These are phyloP conservation scores for Phytophthora syringae DNA, from an alignment of 352 stramenopile species.

Conservation along the genomic window DNA sequence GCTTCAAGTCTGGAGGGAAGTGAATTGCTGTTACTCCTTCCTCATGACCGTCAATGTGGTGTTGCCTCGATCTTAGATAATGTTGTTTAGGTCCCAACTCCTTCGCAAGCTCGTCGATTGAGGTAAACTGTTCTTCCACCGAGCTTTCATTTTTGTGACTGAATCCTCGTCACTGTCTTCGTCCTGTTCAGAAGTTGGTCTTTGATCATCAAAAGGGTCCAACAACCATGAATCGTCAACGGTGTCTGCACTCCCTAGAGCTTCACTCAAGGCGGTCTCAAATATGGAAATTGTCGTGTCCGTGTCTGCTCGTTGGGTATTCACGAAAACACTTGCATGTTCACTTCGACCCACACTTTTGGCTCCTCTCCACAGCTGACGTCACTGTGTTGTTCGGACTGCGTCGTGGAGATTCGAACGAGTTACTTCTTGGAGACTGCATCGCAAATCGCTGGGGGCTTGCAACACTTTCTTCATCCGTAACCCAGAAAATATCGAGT, in stretches of 20 bases:
- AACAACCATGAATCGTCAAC: conserved; percentile 36
- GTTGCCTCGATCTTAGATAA: conserved; percentile 23
- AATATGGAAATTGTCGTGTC: conserved; percentile 40
- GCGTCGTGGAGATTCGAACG: conserved; percentile 21
- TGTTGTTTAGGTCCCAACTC: conserved; percentile 6
- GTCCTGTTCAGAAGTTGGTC: conserved; percentile 3
- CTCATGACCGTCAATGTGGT: not conserved
- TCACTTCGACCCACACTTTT: conserved; percentile 26
- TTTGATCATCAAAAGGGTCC: conserved; percentile 22
- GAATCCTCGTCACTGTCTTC: conserved; percentile 25
- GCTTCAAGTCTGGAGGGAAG: not conserved
- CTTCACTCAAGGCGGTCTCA: conserved; percentile 29
- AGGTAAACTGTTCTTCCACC: conserved; percentile 4
- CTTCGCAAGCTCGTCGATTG: not conserved
- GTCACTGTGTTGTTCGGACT: conserved; percentile 29
- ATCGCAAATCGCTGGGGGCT: conserved; percentile 3
- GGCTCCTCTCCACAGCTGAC: conserved; percentile 1
- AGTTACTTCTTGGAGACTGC: conserved; percentile 9
- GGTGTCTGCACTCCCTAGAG: conserved; percentile 25
- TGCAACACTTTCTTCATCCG: conserved; percentile 16
- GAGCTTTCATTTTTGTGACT: conserved; percentile 16
- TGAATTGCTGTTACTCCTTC: not conserved
- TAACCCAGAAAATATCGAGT: conserved; percentile 25
- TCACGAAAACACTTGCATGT: conserved; percentile 15
- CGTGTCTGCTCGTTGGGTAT: conserved; percentile 35